Evolutionary conservation across 331 rosid species (phyloP), one percentile per base, ranked within the genome.

Genomic region (Erythrophleum ivorense): DNA sequence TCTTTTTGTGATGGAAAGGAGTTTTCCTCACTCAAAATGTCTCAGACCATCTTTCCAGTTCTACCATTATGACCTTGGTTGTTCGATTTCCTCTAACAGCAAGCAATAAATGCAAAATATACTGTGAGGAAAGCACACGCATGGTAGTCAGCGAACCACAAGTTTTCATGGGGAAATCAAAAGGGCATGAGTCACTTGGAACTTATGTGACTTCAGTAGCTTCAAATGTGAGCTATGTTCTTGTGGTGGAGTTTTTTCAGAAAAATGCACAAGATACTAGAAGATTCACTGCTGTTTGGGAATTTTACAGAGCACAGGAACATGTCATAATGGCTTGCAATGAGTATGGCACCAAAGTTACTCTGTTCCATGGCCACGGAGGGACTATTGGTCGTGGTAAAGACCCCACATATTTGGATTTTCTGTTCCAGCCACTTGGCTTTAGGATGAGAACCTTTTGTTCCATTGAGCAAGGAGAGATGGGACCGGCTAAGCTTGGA

Each of bases 161-260:
- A 24, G 29, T 24, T 24, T 24, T 24, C 29, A 24, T 24, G 29
- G 29, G 29, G 29, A 24, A 24, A 24, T 24, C 29, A 0, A 24
- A 24, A 24, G 1, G 29, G 29, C 29, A 24, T 24, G 1, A 24
- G 29, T 24, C 29, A 14, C 97, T 92, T 64, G 97, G 97, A 81
- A 97, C 97, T 36, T 94, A 94, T 81, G 97, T 94, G 89, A 94
- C 92, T 75, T 94, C 97, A 53, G 92, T 94, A 97, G 98, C 98
- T 45, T 89, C 98, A 57, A 87, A 88, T 71, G 97, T 94, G 70
- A 94, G 97, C 81, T 97, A 94, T 76, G 97, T 92, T 76, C 98
- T 94, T 76, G 96, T 97, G 19, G 96, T 94, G 34, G 98, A 94
- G 91, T 94, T 94, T 88, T 78, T 94, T 70, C 98, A 92, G 88